A percentile compares a stretch with the other conserved stretches of the same genome.
Conservation (phyloP, 768 basidiomycete species). For the Rubroboletus satanas region DNA sequence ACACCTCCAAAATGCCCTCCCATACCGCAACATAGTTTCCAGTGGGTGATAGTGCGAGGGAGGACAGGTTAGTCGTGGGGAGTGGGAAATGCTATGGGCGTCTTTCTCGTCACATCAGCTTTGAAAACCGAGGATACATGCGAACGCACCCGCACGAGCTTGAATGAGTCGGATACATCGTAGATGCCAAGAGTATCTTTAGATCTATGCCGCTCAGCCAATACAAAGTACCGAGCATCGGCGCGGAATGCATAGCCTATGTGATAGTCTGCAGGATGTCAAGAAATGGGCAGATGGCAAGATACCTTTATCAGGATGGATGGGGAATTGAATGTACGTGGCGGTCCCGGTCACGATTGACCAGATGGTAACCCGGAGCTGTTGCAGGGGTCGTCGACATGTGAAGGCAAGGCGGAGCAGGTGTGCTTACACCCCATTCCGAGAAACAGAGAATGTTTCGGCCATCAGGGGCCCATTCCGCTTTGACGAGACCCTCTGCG, state of each 20-base stretch:
- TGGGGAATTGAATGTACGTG: conserved; percentile 83
- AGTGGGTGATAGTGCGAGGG: conserved; percentile 70
- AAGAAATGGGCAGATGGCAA: neutral
- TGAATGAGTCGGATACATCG: conserved; percentile 66
- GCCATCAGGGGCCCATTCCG: conserved; percentile 89
- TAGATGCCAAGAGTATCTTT: conserved; percentile 87
- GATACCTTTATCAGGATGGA: conserved; percentile 75
- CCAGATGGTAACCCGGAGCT: conserved; percentile 88
- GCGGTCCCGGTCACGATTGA: conserved; percentile 69
- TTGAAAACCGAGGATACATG: conserved; percentile 3
- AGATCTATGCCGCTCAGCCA: conserved; percentile 87
- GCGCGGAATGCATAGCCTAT: conserved; percentile 73
- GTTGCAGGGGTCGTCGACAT: conserved; percentile 5
- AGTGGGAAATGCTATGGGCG: conserved; percentile 71
- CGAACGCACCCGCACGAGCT: conserved; percentile 58
- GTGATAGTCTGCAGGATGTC: neutral
- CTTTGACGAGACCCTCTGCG: conserved; percentile 78
- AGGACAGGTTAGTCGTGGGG: conserved; percentile 68
- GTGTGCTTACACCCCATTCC: conserved; percentile 79
- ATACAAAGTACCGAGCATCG: conserved; percentile 79
- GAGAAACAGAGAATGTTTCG: conserved; percentile 84
- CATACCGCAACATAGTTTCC: conserved; percentile 75
- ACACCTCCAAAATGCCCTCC: conserved; percentile 82
- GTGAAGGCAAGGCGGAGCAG: neutral
- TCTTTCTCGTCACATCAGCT: conserved; percentile 18